Base-by-base conservation (phyloP, 192 early-diverging fungal species). In the Backusella australiensis region DNA sequence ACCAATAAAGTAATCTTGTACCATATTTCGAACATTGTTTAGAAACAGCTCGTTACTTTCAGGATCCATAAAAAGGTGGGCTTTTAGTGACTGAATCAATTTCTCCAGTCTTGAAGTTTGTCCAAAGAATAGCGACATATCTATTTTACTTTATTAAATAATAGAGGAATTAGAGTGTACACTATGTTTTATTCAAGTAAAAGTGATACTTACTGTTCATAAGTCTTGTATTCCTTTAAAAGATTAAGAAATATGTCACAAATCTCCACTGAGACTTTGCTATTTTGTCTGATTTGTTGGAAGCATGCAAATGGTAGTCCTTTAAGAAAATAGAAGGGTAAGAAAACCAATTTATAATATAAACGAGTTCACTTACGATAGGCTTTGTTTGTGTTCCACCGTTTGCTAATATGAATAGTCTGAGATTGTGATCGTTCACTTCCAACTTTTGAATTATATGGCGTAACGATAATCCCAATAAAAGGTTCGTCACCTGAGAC, bases 391-490 rank as follows among this genome's bases (percentile, higher is more conserved):
- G 71, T 74, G 68, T 92, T 87, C 71, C 85, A 86, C 23, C 86
- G 53, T 5, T 88, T 80, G 34, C 87, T 87, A 15, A 93, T 86
- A 63, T 84, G 84, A 63, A 94, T 67, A 76, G 85, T 91, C 59
- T 86, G 85, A 59, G 88, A 83, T 49, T 85, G 84, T 19, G 90
- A 92, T 14, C 86, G 79, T 66, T 89, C 84, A 7, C 86, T 82
- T n/a, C 83, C 71, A 68, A 82, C 78, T 46, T 49, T 49, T 14
- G 87, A 72, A 74, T 94, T 88, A 74, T 94, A 95, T 34, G 97
- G 97, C 11, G 88, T 92, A 38, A 96, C 90, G 73, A 98, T 98
- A 6, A 90, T 87, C 15, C 96, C 95, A 46, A 97, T 89, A 86
- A 98, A 98, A 19, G 96, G 96, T 80, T 96, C 95, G 5, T 87